Conservation (phyloP, 2,329 filamentous ascomycete species). For the Paecilomyces sp. region DNA sequence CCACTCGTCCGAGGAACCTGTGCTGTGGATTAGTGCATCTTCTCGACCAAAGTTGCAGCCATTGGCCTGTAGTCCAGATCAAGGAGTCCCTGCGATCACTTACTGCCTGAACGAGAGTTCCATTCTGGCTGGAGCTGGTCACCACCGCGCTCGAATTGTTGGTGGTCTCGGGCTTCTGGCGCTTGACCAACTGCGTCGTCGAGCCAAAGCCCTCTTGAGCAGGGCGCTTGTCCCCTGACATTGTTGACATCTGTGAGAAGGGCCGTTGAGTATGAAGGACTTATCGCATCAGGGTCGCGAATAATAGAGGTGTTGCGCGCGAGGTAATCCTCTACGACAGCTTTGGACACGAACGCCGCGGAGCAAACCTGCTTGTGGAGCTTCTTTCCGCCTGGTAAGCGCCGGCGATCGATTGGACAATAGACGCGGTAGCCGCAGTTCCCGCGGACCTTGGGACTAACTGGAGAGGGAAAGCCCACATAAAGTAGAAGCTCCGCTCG, state of each 20-base stretch:
- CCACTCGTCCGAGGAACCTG: conserved; percentile 74
- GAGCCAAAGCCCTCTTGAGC: conserved; percentile 76
- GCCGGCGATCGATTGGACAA: not conserved
- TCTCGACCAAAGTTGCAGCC: not conserved
- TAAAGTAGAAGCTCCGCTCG: conserved; percentile 11
- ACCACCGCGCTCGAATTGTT: conserved; percentile 52
- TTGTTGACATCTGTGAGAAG: conserved; percentile 31
- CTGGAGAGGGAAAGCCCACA: conserved; percentile 1
- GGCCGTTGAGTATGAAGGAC: not conserved
- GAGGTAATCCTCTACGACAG: not conserved
- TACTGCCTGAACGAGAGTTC: conserved; percentile 61
- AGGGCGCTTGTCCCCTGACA: conserved; percentile 88
- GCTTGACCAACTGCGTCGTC: conserved; percentile 72
- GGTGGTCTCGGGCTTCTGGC: conserved; percentile 66
- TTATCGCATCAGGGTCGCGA: not conserved
- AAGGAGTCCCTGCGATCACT: conserved; percentile 21
- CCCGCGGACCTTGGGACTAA: not conserved
- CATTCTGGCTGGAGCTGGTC: conserved; percentile 51
- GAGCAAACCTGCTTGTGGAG: conserved; percentile 2
- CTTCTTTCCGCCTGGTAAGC: not conserved
- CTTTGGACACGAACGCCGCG: conserved; percentile 2
- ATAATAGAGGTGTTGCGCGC: not conserved
- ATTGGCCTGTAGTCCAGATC: not conserved
- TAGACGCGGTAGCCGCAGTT: not conserved
- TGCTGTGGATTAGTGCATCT: conserved; percentile 9